Percentiles rank a stretch among this genome's conserved stretches.
Conservation (phyloP, 129 eudicot genomes). For the Heracleum sosnowskyi region DNA sequence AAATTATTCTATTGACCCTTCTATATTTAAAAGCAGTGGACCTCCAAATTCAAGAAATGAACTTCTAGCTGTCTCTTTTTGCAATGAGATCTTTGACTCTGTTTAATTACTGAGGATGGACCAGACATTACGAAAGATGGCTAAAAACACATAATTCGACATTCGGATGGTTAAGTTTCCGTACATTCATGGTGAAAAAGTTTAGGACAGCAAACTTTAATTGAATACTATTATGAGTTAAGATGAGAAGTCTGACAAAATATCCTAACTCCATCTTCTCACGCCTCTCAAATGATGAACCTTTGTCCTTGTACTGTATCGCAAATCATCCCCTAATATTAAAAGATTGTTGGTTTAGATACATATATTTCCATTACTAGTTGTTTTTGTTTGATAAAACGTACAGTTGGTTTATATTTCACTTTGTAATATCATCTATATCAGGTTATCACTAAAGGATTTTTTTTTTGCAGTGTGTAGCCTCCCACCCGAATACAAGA, state of each 20-base stretch:
- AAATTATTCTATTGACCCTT: too few relatives aligned
- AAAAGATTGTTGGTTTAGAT: background rate
- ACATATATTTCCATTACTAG: background rate
- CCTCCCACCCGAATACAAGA: conserved; percentile 88
- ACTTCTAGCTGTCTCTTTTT: background rate
- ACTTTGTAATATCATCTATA: background rate
- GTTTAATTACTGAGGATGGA: background rate
- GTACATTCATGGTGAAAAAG: background rate
- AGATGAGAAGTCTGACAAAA: background rate
- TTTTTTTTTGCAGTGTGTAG: conserved; percentile 78
- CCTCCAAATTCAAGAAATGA: background rate
- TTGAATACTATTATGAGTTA: background rate
- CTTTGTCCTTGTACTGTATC: background rate
- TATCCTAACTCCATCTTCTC: background rate
- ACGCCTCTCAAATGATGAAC: background rate
- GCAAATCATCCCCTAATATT: background rate
- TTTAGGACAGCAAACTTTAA: background rate
- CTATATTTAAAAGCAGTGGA: background rate
- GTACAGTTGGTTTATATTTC: background rate
- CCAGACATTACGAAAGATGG: background rate
- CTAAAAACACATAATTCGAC: background rate
- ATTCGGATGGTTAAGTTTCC: background rate
- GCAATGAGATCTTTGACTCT: background rate
- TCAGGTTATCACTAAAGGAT: background rate
- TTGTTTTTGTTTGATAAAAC: background rate